A percentile compares a stretch with the other conserved stretches of the same genome.
Conservation (phyloP, 2,329 filamentous ascomycete species). For the Ophiobolus disseminans region DNA sequence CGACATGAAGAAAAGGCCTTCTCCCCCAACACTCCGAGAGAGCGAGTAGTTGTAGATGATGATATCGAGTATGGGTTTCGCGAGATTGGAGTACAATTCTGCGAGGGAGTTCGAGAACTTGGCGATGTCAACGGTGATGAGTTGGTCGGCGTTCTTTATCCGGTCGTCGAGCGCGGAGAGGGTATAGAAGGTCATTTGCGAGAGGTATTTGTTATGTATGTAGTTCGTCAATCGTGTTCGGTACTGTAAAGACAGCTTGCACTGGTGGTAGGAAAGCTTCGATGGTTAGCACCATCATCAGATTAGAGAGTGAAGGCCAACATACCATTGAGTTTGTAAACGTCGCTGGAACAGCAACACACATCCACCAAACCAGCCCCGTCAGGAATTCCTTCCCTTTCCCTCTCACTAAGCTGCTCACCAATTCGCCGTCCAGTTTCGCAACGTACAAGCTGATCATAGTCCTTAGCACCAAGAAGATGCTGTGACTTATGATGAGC, state of each 20-base stretch:
- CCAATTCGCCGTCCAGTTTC: conserved; percentile 90
- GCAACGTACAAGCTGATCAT: conserved; percentile 95
- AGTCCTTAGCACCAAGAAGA: conserved; percentile 89
- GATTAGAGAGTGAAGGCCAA: conserved; percentile 6
- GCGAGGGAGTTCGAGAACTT: conserved; percentile 96
- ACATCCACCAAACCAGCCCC: conserved; percentile 97
- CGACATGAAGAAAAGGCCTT: conserved; percentile 95
- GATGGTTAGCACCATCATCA: conserved; percentile 22
- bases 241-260: conserved; percentile 90
- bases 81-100: conserved; percentile 94
- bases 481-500: conserved; percentile 85
- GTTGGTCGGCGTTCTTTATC: conserved; percentile 97
- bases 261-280: conserved; percentile 94
- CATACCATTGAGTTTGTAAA: conserved; percentile 98
- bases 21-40: conserved; percentile 92
- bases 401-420: conserved; percentile 89
- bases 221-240: conserved; percentile 90
- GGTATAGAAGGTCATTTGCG: conserved; percentile 97
- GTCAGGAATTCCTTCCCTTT: conserved; percentile 89
- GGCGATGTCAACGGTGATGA: conserved; percentile 95
- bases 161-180: conserved; percentile 94
- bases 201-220: conserved; percentile 94
- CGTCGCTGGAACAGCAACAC: conserved; percentile 92
- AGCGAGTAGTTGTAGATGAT: conserved; percentile 95
- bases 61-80: conserved; percentile 94